Evolutionary conservation across 73 alveolate species (phyloP), one percentile per base, ranked within the genome.

Genomic region (Uronychia binucleata): DNA sequence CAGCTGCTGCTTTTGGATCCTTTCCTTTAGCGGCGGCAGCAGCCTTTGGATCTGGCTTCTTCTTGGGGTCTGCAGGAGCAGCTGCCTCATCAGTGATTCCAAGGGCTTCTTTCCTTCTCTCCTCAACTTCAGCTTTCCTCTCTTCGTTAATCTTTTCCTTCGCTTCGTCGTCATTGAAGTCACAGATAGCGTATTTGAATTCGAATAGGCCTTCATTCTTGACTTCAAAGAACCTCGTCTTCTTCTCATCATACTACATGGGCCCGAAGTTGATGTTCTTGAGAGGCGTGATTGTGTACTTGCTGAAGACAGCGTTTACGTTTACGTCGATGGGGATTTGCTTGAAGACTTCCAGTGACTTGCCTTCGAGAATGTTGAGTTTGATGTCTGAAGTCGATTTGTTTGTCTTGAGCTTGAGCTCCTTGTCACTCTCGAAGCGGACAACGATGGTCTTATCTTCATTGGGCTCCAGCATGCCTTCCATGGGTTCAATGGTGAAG

Each of bases 201-300:
- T 97, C 99, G 88, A 98, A 98, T 86, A 95, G 95, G 28, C 99
- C 99, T 91, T 98, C 99, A 92, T 98, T 98, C 81, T 98, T 96
- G 67, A 98, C 91, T 91, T 98, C 99, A 31, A 98, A 93, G 30
- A 97, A 87, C 77, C 99, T 91, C 14, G 96, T 94, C 77, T 97
- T 94, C 75, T 98, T 87, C 77, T 98, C 99, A 59, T 95, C 98
- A 93, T 94, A 98, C 83, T 96, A 95, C 84, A 98, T 88, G 1
- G 99, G 99, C 30, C 99, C 99, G 85, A 98, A 98, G 88, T 98
- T 98, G 27, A 98, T 97, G 93, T 98, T 98, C 91, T 97, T 97
- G 26, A 98, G 92, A 14, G 99, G 99, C 75, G 96, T 93, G 19
- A 98, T 98, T 13, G 98, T 82, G 89, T 97, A 98, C 86, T 98